Conservation (phyloP, 2,329 filamentous ascomycete genomes). For the Aspergillus awamori region DNA sequence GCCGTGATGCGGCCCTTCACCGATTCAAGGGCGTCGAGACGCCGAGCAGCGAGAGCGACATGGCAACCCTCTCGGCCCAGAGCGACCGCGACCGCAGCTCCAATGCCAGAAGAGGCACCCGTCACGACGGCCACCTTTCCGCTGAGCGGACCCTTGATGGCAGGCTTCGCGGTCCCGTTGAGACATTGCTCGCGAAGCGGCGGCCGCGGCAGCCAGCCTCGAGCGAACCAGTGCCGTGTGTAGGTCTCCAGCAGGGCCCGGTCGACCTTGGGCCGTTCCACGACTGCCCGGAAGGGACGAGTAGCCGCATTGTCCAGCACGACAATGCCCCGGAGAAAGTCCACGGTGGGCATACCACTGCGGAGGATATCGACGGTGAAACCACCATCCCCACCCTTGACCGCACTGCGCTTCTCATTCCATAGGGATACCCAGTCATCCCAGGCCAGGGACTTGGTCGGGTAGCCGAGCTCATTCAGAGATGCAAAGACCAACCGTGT, state of each 20-base stretch:
- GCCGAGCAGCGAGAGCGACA: slow-evolving; percentile 71
- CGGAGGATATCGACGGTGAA: slow-evolving; percentile 80
- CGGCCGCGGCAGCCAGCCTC: slow-evolving; percentile 72
- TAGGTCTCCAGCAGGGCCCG: slow-evolving; percentile 73
- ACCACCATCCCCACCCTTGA: slow-evolving; percentile 68
- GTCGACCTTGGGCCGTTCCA: slow-evolving; percentile 71
- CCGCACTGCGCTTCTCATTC: slow-evolving; percentile 68
- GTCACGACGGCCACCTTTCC: slow-evolving; percentile 76
- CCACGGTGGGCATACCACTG: slow-evolving; percentile 76
- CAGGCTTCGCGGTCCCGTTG: slow-evolving; percentile 48
- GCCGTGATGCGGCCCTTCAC: slow-evolving; percentile 64
- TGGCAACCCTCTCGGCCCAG: slow-evolving; percentile 72
- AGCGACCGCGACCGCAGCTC: slow-evolving; percentile 70
- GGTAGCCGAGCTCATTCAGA: slow-evolving; percentile 69
- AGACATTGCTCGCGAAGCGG: slow-evolving; percentile 57
- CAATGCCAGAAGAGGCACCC: slow-evolving; percentile 78
- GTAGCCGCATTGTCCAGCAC: slow-evolving; percentile 74
- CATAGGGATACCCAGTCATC: slow-evolving; percentile 75
- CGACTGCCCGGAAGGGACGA: slow-evolving; percentile 57
- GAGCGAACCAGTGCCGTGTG: slow-evolving; percentile 75
- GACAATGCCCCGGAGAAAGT: slow-evolving; percentile 70
- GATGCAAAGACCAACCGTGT: slow-evolving; percentile 67
- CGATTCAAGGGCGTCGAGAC: slow-evolving; percentile 67
- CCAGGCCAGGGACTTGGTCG: slow-evolving; percentile 67
- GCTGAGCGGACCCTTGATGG: slow-evolving; percentile 61